Evolutionary conservation across 208 protist genomes (phyloP).

Genomic region (Phytomonas sp.): DNA sequence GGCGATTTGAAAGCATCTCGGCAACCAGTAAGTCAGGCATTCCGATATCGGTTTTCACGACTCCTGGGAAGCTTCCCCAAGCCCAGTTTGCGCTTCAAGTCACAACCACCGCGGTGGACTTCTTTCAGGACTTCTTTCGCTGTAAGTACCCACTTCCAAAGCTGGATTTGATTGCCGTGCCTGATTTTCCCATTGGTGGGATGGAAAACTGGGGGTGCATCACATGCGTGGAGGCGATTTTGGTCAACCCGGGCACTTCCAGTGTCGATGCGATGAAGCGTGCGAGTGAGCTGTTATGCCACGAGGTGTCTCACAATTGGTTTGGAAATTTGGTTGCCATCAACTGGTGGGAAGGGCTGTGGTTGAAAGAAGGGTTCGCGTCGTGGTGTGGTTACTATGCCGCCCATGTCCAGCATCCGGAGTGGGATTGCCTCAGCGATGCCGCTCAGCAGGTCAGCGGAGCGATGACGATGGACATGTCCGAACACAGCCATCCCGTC

Average conservation of each 20-base stretch:
- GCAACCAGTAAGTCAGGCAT: slow-evolving; percentile 42
- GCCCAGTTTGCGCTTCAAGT: slow-evolving; percentile 79
- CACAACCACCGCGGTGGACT: slow-evolving; percentile 63
- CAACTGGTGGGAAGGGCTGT: slow-evolving; percentile 97
- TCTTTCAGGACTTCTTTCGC: slow-evolving; percentile 86
- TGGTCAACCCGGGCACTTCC: slow-evolving; percentile 69
- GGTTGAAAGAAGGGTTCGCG: slow-evolving; percentile 99
- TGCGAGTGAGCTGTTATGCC: slow-evolving; percentile 85
- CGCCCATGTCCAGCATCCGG: slow-evolving; percentile 59
- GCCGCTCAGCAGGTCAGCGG: slow-evolving; percentile 42
- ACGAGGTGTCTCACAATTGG: slow-evolving; percentile 98
- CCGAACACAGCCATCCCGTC: slow-evolving; percentile 93
- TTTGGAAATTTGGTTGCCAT: slow-evolving; percentile 99
- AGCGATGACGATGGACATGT: slow-evolving; percentile 86
- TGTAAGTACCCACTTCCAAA: slow-evolving; percentile 93
- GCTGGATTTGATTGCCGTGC: slow-evolving; percentile 95
- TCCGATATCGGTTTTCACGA: slow-evolving; percentile 65
- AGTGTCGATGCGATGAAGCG: slow-evolving; percentile 60
- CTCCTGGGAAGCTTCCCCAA: slow-evolving; percentile 50
- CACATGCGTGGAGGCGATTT: slow-evolving; percentile 86
- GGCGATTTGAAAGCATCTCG: slow-evolving; percentile 84
- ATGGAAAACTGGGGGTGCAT: slow-evolving; percentile 97
- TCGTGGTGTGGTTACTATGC: slow-evolving; percentile 92
- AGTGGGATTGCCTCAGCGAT: slow-evolving; percentile 87
- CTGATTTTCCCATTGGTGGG: slow-evolving; percentile 94